Base-by-base conservation (phyloP, 2,329 filamentous ascomycete species). In the Aspergillus pseudoviridinutans region DNA sequence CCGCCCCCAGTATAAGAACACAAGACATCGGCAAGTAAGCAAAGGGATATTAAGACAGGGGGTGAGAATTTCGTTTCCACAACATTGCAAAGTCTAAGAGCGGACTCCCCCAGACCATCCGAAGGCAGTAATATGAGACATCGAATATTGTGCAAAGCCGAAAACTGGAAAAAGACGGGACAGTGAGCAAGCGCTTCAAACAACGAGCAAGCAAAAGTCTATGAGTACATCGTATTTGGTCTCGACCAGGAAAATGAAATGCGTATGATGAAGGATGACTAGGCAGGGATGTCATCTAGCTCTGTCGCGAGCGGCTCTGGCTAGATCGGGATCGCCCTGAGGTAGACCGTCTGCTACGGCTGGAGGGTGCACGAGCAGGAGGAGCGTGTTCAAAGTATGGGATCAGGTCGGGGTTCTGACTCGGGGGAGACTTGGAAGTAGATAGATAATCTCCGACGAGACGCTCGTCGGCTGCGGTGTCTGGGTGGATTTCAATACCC, bases 401-500 rank as follows among this genome's bases (percentile, higher is more conserved):
- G 47, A 74, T 69, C 8, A 79, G 62, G 38, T 77, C 74, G 3
- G 77, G 76, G 55, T 79, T 78, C 61, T 80, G 78, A 55, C 78
- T 80, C 0, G 78, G 78, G 32, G 78, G 78, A 2, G 71, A 67
- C 29, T 71, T 71, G 32, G 69, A 72, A 2, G 70, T 62, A 2
- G 67, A 54, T 7, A 69, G 65, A 50, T 74, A 70, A 28, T 78
- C 67, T 5, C 64, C 70, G 55, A 80, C 68, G 25, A 80, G 68
- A n/a, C 73, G 77, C 59, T 80, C 78, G 53, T 79, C 74, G 4
- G 72, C 67, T 8, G 72, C 70, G 9, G 79, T 80, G 20, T 73
- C 76, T 0, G 78, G 78, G 63, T 80, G 78, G 6, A 80, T 69
- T 57, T 80, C 78, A 56, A 79, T 76, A 24, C 78, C 78, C 28